These are phyloP conservation scores for Arachis monticola DNA, from an alignment of 331 rosid species.

Conservation along the genomic window DNA sequence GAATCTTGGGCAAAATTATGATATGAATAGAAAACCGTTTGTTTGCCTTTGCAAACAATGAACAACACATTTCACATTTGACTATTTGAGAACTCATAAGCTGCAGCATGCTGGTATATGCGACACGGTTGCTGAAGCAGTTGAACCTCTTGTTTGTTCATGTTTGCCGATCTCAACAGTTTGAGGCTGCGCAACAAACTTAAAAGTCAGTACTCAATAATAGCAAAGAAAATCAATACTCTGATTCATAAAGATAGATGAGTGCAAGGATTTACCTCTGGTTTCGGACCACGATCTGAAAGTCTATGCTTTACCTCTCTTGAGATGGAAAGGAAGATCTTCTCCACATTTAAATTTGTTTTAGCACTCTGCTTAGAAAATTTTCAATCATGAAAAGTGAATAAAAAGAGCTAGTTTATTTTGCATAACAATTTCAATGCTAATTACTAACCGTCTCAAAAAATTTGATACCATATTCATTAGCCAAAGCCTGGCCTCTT, in stretches of 20 bases:
- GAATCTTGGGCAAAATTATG: slow-evolving; percentile 6
- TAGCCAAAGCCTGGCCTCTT: slow-evolving; percentile 45
- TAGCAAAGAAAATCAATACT: background rate
- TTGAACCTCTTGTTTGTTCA: slow-evolving; percentile 24
- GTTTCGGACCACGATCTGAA: slow-evolving; percentile 31
- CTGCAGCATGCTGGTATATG: slow-evolving; percentile 36
- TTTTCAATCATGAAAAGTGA: background rate
- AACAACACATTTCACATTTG: background rate
- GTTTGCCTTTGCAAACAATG: slow-evolving; percentile 26
- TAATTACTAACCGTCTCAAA: slow-evolving; percentile 38
- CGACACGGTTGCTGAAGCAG: background rate
- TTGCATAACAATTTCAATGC: background rate
- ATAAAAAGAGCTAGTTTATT: background rate
- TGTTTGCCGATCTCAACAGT: slow-evolving; percentile 36
- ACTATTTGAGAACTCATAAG: slow-evolving; percentile 22
- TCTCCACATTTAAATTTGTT: slow-evolving; percentile 43
- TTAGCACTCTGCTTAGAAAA: slow-evolving; percentile 46
- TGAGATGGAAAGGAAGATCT: slow-evolving; percentile 43
- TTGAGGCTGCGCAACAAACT: slow-evolving; percentile 32
- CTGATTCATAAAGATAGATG: background rate
- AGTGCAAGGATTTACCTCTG: slow-evolving; percentile 25
- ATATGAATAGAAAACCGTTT: background rate
- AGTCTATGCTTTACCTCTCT: slow-evolving; percentile 46
- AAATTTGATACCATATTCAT: slow-evolving; percentile 43
- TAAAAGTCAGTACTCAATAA: background rate